These are phyloP conservation scores for Naematelia aurantialba DNA, from an alignment of 768 basidiomycete species.

Conservation along the genomic window DNA sequence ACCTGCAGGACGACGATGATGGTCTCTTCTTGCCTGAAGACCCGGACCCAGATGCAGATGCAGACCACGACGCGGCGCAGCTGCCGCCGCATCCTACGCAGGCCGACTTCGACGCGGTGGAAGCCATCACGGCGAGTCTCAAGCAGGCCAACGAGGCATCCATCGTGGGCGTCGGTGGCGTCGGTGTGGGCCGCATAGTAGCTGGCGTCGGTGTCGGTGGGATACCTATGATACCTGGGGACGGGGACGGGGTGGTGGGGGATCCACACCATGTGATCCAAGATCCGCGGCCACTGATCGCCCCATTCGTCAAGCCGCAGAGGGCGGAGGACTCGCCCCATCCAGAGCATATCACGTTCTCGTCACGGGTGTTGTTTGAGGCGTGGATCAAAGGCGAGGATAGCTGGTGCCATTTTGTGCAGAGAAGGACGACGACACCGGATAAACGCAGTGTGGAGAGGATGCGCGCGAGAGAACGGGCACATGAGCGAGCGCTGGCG, in stretches of 20 bases:
- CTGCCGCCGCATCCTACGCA: neutral
- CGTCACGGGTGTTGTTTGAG: slow-evolving; percentile 20
- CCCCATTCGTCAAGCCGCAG: slow-evolving; percentile 25
- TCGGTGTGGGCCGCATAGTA: neutral
- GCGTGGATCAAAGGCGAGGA: slow-evolving; percentile 36
- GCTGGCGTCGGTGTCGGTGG: too few species aligned
- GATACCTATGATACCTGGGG: neutral
- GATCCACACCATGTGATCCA: neutral
- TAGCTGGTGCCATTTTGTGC: slow-evolving; percentile 47
- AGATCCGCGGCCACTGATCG: slow-evolving; percentile 16
- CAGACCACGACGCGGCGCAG: neutral
- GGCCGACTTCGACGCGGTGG: neutral
- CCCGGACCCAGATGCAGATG: neutral
- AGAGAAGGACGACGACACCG: slow-evolving; percentile 42
- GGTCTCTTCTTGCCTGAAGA: neutral
- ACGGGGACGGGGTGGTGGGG: slow-evolving; percentile 1
- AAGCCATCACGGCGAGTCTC: neutral
- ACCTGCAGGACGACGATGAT: slow-evolving; percentile 7
- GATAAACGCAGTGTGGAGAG: slow-evolving; percentile 40
- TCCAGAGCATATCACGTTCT: slow-evolving; percentile 32
- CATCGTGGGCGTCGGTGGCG: neutral
- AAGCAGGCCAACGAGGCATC: neutral
- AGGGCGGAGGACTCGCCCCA: slow-evolving; percentile 24
- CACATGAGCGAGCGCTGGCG: slow-evolving; percentile 24
- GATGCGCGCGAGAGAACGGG: slow-evolving; percentile 29